phyloP scores from a whole-genome alignment of 2,329 filamentous ascomycete genomes.

The Hawksworthiomyces lignivorus region DNA sequence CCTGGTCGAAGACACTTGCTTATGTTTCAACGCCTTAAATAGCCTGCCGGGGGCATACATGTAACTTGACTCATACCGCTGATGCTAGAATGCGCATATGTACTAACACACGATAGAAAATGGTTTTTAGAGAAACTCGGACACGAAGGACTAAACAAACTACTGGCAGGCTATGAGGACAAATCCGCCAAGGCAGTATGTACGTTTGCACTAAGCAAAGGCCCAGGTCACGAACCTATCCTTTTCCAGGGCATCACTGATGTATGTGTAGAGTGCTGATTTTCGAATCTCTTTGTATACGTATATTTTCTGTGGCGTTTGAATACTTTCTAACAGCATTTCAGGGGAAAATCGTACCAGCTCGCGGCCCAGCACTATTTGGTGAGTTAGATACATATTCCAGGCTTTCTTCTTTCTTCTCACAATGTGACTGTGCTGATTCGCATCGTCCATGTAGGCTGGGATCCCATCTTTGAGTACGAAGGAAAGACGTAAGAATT shows the following conservation, averaged over 20 bases:
- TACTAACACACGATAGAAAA: constrained; percentile 58
- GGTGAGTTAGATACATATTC: constrained; percentile 46
- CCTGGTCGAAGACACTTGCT: constrained; percentile 88
- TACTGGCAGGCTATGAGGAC: constrained; percentile 81
- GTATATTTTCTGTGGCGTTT: not conserved
- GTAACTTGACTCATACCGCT: constrained; percentile 40
- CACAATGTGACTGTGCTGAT: not conserved
- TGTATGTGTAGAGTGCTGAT: constrained; percentile 43
- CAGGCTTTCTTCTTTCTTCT: too few relatives aligned
- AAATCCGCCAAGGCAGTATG: constrained; percentile 91
- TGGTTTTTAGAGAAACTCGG: constrained; percentile 85
- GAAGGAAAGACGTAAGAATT: constrained; percentile 65
- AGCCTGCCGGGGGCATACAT: constrained; percentile 96
- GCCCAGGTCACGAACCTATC: constrained; percentile 74
- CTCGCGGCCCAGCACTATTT: constrained; percentile 73
- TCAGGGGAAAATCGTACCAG: constrained; percentile 72
- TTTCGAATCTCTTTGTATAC: too few relatives aligned
- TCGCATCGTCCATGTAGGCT: too few relatives aligned
- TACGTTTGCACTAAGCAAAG: constrained; percentile 87
- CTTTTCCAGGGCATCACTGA: constrained; percentile 88
- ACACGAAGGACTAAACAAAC: constrained; percentile 78
- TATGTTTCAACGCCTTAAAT: constrained; percentile 84
- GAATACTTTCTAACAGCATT: not conserved
- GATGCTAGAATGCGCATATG: too few relatives aligned
- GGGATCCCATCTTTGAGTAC: constrained; percentile 95